phyloP scores from a whole-genome alignment of 1,284 basidiomycete species.

The Leccinum solheimii region DNA sequence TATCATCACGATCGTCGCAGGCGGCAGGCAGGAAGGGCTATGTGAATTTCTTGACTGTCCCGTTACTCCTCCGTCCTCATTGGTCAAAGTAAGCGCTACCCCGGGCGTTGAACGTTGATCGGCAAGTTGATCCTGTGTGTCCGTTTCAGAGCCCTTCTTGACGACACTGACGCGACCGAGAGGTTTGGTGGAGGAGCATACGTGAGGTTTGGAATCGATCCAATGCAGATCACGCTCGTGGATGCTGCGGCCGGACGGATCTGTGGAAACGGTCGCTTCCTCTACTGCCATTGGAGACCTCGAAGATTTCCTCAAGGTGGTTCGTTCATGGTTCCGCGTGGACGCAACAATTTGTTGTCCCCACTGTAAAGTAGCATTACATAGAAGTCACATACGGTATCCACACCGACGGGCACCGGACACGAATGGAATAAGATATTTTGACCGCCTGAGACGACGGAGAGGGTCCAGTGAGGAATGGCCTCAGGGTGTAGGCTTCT shows the following conservation, averaged over 20 bases:
- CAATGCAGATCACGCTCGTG: too few species aligned
- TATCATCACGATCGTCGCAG: conserved; percentile 47
- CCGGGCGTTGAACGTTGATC: neutral
- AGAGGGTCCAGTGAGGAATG: too few species aligned
- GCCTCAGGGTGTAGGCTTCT: too few species aligned
- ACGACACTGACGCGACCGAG: neutral
- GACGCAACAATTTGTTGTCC: neutral
- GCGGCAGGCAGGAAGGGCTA: conserved; percentile 43
- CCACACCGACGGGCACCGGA: too few species aligned
- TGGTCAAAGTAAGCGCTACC: conserved; percentile 57
- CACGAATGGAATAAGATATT: too few species aligned
- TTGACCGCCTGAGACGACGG: too few species aligned
- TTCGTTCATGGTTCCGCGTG: neutral
- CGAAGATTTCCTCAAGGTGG: neutral
- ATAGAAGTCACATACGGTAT: too few species aligned
- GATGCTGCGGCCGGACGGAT: conserved; percentile 14
- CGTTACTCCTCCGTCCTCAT: conserved; percentile 52
- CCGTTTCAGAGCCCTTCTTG: conserved; percentile 12
- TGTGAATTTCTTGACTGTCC: conserved; percentile 51
- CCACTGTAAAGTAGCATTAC: too few species aligned
- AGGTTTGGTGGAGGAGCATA: too few species aligned
- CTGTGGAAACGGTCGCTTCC: conserved; percentile 9
- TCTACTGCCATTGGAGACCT: neutral
- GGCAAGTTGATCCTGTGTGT: neutral
- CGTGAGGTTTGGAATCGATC: too few species aligned